Evolutionary conservation across 371 early-diverging fungal species (phyloP).

Genomic region (Lichtheimia corymbifera): DNA sequence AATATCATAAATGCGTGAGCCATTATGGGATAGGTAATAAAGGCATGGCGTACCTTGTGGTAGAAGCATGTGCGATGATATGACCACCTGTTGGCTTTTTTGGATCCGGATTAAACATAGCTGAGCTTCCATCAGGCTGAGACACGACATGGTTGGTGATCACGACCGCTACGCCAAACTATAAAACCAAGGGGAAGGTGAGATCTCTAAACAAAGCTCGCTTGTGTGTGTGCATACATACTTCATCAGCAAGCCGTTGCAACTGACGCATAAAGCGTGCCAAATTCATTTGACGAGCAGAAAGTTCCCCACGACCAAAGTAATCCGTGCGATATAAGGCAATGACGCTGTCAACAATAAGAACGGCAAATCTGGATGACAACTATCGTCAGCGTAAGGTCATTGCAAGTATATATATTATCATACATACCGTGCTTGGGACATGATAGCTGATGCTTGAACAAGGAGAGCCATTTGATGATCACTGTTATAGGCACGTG

Average conservation of each 20-base stretch:
- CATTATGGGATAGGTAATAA: not conserved
- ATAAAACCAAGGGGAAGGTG: not conserved
- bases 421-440: constrained; percentile 63
- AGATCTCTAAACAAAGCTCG: no score
- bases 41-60: constrained; percentile 37
- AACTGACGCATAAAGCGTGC: constrained; percentile 92
- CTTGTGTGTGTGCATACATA: constrained; percentile 26
- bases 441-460: constrained; percentile 97
- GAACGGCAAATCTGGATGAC: constrained; percentile 68
- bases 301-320: constrained; percentile 97
- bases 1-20: not conserved
- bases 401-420: no score
- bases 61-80: constrained; percentile 97
- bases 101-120: constrained; percentile 92
- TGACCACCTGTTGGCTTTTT: constrained; percentile 99
- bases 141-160: constrained; percentile 99
- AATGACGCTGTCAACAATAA: constrained; percentile 98
- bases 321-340: constrained; percentile 99
- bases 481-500: constrained; percentile 98
- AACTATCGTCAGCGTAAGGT: no score
- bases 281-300: constrained; percentile 97
- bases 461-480: constrained; percentile 92
- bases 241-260: constrained; percentile 97
- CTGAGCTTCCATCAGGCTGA: constrained; percentile 90
- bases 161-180: constrained; percentile 61